Evolutionary conservation across 352 stramenopile species (phyloP).

Genomic region (Pythium dissimile): DNA sequence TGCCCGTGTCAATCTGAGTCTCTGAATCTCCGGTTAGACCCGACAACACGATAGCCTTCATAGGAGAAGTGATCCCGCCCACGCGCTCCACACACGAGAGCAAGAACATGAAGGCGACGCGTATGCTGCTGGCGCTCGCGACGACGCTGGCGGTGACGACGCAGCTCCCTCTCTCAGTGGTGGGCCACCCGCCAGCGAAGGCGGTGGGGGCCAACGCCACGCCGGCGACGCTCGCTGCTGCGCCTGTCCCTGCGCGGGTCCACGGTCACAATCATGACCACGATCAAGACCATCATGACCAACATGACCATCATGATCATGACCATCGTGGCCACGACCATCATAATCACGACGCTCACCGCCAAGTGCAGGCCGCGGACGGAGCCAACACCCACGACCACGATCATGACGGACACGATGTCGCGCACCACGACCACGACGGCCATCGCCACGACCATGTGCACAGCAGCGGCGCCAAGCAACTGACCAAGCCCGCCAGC

Average conservation of each 20-base stretch:
- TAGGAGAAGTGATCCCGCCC: no score
- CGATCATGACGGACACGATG: slow-evolving; percentile 25
- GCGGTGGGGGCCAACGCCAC: not conserved
- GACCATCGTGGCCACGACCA: slow-evolving; percentile 2
- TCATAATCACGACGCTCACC: slow-evolving; percentile 12
- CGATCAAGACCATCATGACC: not conserved
- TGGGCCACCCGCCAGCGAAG: not conserved
- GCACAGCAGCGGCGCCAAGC: not conserved
- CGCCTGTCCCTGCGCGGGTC: not conserved
- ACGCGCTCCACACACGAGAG: not conserved
- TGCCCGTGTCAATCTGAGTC: slow-evolving; percentile 8
- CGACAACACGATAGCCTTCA: not conserved
- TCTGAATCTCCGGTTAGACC: slow-evolving; percentile 5
- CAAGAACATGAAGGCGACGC: slow-evolving; percentile 3
- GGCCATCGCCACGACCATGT: slow-evolving; percentile 18
- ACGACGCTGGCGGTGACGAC: not conserved
- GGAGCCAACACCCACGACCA: slow-evolving; percentile 20
- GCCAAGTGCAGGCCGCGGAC: slow-evolving; percentile 18
- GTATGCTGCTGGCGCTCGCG: not conserved
- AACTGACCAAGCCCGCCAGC: not conserved
- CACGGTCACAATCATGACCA: slow-evolving; percentile 3
- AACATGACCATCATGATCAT: slow-evolving; percentile 4
- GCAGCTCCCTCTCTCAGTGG: not conserved
- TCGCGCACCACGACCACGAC: slow-evolving; percentile 25
- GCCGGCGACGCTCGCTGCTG: not conserved